A percentile compares a stretch with the other conserved stretches of the same genome.
phyloP scores from a whole-genome alignment of 352 stramenopile genomes.

The Phytopythium chamaehyphon region DNA sequence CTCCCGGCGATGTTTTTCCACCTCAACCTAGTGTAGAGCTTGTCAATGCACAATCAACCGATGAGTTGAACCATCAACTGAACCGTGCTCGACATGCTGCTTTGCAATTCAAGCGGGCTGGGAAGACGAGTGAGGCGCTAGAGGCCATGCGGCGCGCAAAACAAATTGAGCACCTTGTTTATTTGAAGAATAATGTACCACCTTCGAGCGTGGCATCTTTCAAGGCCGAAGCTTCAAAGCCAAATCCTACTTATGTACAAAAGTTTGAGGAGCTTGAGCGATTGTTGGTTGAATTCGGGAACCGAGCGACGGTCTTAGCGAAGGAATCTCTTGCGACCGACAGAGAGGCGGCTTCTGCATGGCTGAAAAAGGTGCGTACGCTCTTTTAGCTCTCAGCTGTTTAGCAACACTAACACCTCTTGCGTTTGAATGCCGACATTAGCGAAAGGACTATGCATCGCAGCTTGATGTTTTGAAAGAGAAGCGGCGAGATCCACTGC shows the following conservation, averaged over 20 bases:
- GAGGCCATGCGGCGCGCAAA: conserved; percentile 66
- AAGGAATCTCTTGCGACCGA: conserved; percentile 48
- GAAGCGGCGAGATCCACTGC: conserved; percentile 42
- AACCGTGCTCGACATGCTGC: conserved; percentile 35
- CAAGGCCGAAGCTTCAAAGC: neutral
- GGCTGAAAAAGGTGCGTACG: conserved; percentile 56
- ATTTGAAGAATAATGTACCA: conserved; percentile 29
- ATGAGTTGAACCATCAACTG: conserved; percentile 24
- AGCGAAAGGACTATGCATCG: conserved; percentile 59
- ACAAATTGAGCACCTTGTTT: conserved; percentile 58
- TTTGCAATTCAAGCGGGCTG: conserved; percentile 50
- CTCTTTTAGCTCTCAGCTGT: no score
- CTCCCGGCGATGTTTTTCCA: no score
- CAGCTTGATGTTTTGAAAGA: conserved; percentile 47
- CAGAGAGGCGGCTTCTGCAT: conserved; percentile 46
- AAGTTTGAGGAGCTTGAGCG: conserved; percentile 64
- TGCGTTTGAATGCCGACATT: conserved; percentile 16
- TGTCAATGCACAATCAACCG: neutral
- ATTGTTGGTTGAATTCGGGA: conserved; percentile 61
- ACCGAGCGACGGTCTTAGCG: conserved; percentile 39
- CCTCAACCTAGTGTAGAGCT: neutral
- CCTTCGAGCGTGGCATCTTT: neutral
- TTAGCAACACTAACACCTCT: no score
- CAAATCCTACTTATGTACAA: conserved; percentile 11
- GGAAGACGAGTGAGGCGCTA: conserved; percentile 52